Base-by-base conservation (phyloP, 257 asterid species). In the Cinchona pubescens region DNA sequence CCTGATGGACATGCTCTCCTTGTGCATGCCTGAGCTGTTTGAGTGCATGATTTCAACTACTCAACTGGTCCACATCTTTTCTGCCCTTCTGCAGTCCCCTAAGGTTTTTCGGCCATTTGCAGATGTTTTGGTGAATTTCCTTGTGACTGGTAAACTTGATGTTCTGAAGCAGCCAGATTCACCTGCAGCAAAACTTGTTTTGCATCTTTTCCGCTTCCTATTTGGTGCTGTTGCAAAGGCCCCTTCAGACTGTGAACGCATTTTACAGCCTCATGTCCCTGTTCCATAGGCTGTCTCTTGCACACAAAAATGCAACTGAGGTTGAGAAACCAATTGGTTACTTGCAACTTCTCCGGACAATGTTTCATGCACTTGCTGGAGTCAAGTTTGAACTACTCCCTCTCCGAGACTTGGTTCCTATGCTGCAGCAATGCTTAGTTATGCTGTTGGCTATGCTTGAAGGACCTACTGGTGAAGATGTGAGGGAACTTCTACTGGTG, bases 21-120 rank as follows among this genome's bases (percentile, higher is more conserved):
- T 95, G 87, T 95, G 99, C 89, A 92, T 95, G 98, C 92, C 96
- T 3, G 97, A 92, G 85, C 97, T 95, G 79, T 95, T 95, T 73
- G 99, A 95, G 76, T 86, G 97, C 98, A 95, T 95, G 99, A 91
- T 95, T 82, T 88, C 96, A 65, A 95, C 92, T 85, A 82, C 86
- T 76, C 99, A 95, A 86, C 90, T 95, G 71, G 97, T 95, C 69
- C 94, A 89, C 85, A 90, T 95, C 42, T 92, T 95, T 82, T 92
- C 99, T 16, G 85, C 96, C 80, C 99, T 95, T 76, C 86, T 95
- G 83, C 99, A 95, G 82, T 88, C 94, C 59, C 85, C 97, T 69
- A 95, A 95, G 87, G 99, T 95, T 75, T 92, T 92, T 81, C 92
- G 97, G 76, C 98, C 99, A 55, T 92, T 92, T 81, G 96, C 99